Conservation (phyloP, 2,329 filamentous ascomycete genomes). For the Neofusicoccum umdonicola region DNA sequence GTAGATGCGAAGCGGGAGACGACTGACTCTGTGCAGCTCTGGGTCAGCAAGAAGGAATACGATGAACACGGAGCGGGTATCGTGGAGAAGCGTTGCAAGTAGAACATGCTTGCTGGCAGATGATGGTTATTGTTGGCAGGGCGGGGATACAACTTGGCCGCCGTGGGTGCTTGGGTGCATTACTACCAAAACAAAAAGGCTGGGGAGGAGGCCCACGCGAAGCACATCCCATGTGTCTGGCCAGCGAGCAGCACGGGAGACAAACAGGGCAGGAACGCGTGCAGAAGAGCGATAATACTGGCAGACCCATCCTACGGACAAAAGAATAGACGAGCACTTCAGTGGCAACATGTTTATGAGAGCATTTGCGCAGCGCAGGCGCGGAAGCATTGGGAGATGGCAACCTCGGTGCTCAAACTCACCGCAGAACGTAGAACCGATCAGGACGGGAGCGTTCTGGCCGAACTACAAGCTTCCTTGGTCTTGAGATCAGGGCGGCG, state of each 20-base stretch:
- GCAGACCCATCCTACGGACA: background rate
- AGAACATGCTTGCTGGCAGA: background rate
- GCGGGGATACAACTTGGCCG: no score
- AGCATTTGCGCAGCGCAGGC: no score
- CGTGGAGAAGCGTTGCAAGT: slow-evolving; percentile 96
- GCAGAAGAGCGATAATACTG: background rate
- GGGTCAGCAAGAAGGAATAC: slow-evolving; percentile 97
- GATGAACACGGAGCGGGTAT: slow-evolving; percentile 89
- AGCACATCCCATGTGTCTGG: background rate
- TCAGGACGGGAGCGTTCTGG: no score
- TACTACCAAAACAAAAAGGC: background rate
- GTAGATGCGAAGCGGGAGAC: background rate
- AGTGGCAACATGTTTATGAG: no score
- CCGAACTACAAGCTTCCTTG: no score
- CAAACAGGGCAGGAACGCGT: background rate
- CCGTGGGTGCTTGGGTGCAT: background rate
- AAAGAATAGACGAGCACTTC: background rate
- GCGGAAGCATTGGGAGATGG: no score
- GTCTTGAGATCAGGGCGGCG: background rate
- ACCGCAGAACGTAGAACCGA: no score
- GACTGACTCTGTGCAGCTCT: slow-evolving; percentile 58
- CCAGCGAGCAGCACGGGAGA: background rate
- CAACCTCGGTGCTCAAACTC: no score
- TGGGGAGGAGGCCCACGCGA: background rate
- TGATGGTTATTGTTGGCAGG: background rate